Conservation (phyloP, 768 basidiomycete species). For the Phylloporus sp. region DNA sequence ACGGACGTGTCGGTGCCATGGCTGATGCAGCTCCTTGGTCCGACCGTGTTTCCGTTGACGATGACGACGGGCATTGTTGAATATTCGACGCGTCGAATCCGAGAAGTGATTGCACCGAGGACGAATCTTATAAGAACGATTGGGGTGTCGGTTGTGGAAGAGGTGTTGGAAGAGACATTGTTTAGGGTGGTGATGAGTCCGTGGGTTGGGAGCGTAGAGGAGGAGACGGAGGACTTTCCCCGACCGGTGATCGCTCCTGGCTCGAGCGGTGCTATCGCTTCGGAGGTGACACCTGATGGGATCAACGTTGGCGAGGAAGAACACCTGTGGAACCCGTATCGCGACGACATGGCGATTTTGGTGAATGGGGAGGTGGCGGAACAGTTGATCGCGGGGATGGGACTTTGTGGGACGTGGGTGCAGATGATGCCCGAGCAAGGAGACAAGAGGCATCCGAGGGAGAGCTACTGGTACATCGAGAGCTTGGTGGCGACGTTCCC, state of each 20-base stretch:
- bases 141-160: slow-evolving; percentile 33
- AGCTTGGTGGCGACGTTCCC: slow-evolving; percentile 44
- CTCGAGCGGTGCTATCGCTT: slow-evolving; percentile 25
- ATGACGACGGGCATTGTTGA: slow-evolving; percentile 63
- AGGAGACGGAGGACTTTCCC: slow-evolving; percentile 34
- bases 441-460: slow-evolving; percentile 4
- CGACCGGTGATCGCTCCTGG: slow-evolving; percentile 30
- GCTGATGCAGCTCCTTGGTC: slow-evolving; percentile 46
- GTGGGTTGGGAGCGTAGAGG: slow-evolving; percentile 36
- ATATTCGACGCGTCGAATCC: slow-evolving; percentile 54
- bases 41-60: slow-evolving; percentile 50
- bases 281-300: slow-evolving; percentile 4
- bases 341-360: slow-evolving; percentile 28
- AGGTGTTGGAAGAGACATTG: slow-evolving; percentile 38
- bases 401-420: slow-evolving; percentile 34
- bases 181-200: slow-evolving; percentile 48
- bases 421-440: slow-evolving; percentile 23
- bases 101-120: slow-evolving; percentile 38
- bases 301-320: background rate
- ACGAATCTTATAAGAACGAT: background rate
- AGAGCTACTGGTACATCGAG: slow-evolving; percentile 55
- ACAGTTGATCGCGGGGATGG: slow-evolving; percentile 27
- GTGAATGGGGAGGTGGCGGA: slow-evolving; percentile 16
- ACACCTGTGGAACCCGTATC: slow-evolving; percentile 36
- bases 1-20: slow-evolving; percentile 22